phyloP scores from a whole-genome alignment of 306 rosid species.

The Sindora glabra region DNA sequence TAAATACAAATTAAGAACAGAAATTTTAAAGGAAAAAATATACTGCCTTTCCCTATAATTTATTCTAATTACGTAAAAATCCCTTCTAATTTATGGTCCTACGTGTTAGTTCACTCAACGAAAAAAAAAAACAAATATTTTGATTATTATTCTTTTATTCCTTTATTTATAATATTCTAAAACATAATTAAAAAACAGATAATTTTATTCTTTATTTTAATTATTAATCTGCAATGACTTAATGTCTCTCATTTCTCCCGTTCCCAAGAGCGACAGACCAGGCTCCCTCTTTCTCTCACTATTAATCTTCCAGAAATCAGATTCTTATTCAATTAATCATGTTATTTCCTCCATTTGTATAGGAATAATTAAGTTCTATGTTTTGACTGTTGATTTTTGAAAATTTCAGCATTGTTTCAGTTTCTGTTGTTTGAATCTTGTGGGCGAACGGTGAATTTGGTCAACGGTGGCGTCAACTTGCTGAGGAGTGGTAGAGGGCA shows the following conservation, averaged over 20 bases:
- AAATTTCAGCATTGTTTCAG: conserved; percentile 35
- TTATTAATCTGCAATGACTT: conserved; percentile 60
- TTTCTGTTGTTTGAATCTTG: conserved; percentile 55
- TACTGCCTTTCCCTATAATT: no score
- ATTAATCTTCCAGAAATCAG: not conserved
- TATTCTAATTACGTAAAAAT: no score
- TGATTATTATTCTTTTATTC: no score
- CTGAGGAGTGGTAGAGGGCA: conserved; percentile 49
- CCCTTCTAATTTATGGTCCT: no score
- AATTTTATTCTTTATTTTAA: no score
- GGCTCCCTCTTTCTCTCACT: not conserved
- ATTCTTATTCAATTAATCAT: no score
- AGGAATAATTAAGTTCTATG: not conserved
- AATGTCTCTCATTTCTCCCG: conserved; percentile 48
- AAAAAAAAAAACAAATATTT: no score
- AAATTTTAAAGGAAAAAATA: no score
- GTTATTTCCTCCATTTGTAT: not conserved
- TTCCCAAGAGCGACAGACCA: conserved; percentile 35
- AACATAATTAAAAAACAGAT: no score
- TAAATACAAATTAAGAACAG: no score
- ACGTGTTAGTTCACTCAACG: no score
- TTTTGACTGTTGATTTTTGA: not conserved
- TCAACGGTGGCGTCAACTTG: conserved; percentile 45
- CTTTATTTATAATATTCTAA: no score
- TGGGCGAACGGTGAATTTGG: conserved; percentile 55